A percentile compares a stretch with the other conserved stretches of the same genome.
These are phyloP conservation scores for Dalbergia oliveri DNA, from an alignment of 306 rosid species.

Conservation along the genomic window DNA sequence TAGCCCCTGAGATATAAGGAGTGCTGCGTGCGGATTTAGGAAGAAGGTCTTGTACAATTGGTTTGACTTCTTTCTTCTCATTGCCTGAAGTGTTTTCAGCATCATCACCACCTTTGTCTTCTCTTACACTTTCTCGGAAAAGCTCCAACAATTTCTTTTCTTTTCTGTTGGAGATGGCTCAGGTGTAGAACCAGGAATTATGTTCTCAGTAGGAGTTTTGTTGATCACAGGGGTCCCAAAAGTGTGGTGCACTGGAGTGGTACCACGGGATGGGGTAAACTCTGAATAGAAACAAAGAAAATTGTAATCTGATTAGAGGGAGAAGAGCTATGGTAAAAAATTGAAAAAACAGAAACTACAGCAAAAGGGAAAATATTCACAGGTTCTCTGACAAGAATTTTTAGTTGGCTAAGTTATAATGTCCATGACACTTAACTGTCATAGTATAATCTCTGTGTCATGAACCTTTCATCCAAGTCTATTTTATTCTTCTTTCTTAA, in stretches of 20 bases:
- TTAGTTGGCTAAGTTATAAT: neutral
- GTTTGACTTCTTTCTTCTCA: constrained; percentile 52
- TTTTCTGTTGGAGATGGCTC: constrained; percentile 63
- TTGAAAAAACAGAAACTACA: neutral
- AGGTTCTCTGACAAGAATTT: neutral
- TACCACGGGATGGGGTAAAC: constrained; percentile 85
- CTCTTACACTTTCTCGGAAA: constrained; percentile 68
- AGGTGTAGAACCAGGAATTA: constrained; percentile 42
- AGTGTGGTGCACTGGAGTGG: constrained; percentile 75
- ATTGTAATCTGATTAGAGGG: neutral
- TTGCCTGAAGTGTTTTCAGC: constrained; percentile 31
- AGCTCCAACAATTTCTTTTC: constrained; percentile 83
- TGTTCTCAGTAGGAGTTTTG: constrained; percentile 49
- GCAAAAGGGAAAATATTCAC: neutral
- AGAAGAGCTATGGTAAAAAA: constrained; percentile 1
- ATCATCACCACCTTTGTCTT: constrained; percentile 40
- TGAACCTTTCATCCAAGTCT: constrained; percentile 9
- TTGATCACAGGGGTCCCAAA: constrained; percentile 44
- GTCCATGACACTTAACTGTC: neutral
- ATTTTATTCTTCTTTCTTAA: constrained; percentile 3
- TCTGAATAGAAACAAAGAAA: constrained; percentile 58
- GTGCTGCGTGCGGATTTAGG: constrained; percentile 64
- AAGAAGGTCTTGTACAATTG: constrained; percentile 46
- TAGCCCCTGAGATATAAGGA: constrained; percentile 57
- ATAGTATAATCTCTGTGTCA: neutral